Evolutionary conservation across 768 basidiomycete genomes (phyloP), one percentile per base, ranked within the genome.

Genomic region (Pleurotus cornucopiae): DNA sequence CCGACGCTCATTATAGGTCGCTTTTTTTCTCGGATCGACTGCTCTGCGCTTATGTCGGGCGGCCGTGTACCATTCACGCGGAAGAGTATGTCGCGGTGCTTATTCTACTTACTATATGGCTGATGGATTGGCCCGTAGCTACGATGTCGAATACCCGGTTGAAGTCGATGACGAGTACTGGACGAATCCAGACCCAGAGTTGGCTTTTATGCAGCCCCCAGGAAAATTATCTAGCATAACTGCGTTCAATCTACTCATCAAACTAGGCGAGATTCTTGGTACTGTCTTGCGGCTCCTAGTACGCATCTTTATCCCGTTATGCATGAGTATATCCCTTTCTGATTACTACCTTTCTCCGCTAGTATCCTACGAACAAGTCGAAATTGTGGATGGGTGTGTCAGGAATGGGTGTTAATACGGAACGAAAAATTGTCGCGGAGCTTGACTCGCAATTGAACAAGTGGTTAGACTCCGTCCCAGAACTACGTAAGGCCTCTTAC

Each of bases 141-240:
- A 81, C 56, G 85, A 88, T 55, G 71, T 81, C 14, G 84, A 84
- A 21, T 72, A 77, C 13, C 85, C 86, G 1, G 61, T 80, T 0
- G 83, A 85, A 11, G 81, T 83, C 20, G 86, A 88, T 54, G 87
- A 88, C 62, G 84, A 87, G 48, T 86, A 80, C 57, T 87, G 85
- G 84, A 75, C 76, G 9, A 69, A 65, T 57, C 69, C 62, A 18
- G 77, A 79, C 39, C 72, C 74, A 0, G 68, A 66, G 2, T 66
- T 66, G 25, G 68, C 70, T 4, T 85, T 84, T 66, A 74, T 73
- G 46, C 86, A 87, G 56, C 86, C 86, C 0, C 62, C 69, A 3
- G 75, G 70, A 5, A 75, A 74, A 55, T 78, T 81, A 0, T 77
- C 81, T 1, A 62, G 59, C 2, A 56, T 83, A 6, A 57, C 81